Evolutionary conservation across 2,329 filamentous ascomycete species (phyloP).

Genomic region (Botrytis tulipae): DNA sequence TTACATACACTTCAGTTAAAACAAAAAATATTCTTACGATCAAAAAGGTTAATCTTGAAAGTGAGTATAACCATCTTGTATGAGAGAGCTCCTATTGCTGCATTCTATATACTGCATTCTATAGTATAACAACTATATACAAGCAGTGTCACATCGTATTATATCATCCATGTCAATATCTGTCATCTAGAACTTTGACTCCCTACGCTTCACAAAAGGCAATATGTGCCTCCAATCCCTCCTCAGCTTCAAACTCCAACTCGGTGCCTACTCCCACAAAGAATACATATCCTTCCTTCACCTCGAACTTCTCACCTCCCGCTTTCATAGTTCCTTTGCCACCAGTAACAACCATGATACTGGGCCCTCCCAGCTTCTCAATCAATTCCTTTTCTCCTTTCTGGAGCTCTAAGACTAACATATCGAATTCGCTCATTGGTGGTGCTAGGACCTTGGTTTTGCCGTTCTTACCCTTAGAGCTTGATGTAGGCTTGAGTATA

Average conservation of each 20-base stretch:
- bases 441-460: slow-evolving; percentile 64
- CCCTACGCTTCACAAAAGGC: slow-evolving; percentile 26
- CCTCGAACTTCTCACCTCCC: slow-evolving; percentile 51
- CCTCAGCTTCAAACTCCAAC: slow-evolving; percentile 27
- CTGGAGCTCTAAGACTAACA: slow-evolving; percentile 59
- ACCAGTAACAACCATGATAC: slow-evolving; percentile 60
- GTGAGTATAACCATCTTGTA: background rate
- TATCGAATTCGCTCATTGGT: slow-evolving; percentile 69
- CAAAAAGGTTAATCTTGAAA: background rate
- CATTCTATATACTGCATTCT: background rate
- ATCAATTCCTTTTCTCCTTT: slow-evolving; percentile 59
- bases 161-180: background rate
- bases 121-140: background rate
- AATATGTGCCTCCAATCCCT: slow-evolving; percentile 29
- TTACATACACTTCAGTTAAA: background rate
- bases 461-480: slow-evolving; percentile 53
- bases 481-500: slow-evolving; percentile 50
- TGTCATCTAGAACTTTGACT: background rate
- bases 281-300: slow-evolving; percentile 63
- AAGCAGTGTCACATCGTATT: background rate
- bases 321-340: slow-evolving; percentile 59
- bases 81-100: background rate
- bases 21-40: background rate
- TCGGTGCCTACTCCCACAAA: slow-evolving; percentile 51
- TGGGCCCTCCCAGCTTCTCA: slow-evolving; percentile 55